phyloP scores from a whole-genome alignment of 1,284 basidiomycete genomes.

The Moesziomyces parantarcticus region DNA sequence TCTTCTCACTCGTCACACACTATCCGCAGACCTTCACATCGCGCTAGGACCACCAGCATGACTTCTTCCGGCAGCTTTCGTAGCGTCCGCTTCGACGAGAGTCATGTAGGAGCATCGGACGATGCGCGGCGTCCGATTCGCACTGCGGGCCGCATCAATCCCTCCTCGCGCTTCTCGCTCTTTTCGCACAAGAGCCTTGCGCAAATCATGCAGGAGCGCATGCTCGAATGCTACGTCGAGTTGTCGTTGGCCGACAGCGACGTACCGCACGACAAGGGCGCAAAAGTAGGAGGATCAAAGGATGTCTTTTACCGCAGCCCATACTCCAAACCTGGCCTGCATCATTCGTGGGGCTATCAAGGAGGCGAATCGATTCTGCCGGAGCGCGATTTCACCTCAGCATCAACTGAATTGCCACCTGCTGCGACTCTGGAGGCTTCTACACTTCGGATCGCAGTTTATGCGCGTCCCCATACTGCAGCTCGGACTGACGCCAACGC shows the following conservation, averaged over 20 bases:
- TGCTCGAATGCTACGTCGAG: constrained; percentile 44
- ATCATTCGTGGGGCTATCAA: constrained; percentile 44
- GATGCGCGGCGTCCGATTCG: constrained; percentile 15
- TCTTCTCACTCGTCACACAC: constrained; percentile 42
- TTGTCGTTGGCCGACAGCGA: constrained; percentile 9
- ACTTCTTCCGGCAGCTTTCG: constrained; percentile 32
- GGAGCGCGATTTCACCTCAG: constrained; percentile 25
- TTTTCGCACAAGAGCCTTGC: constrained; percentile 33
- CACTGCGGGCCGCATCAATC: constrained; percentile 14
- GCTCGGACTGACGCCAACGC: background rate
- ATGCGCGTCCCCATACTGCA: constrained; percentile 16
- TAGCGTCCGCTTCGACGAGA: constrained; percentile 44
- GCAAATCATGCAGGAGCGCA: constrained; percentile 47
- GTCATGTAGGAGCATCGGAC: constrained; percentile 9
- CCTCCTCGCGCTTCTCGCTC: constrained; percentile 30
- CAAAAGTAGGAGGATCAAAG: background rate
- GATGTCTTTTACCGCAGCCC: constrained; percentile 25
- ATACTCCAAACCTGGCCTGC: constrained; percentile 31
- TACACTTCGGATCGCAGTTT: constrained; percentile 16
- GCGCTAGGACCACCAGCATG: constrained; percentile 38
- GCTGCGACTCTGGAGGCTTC: constrained; percentile 9
- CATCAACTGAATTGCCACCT: background rate
- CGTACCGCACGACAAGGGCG: background rate
- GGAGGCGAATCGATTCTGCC: constrained; percentile 34
- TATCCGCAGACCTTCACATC: constrained; percentile 30